Evolutionary conservation across 1,284 basidiomycete genomes (phyloP), one percentile per base, ranked within the genome.

Genomic region (Rhodotorula sp.): DNA sequence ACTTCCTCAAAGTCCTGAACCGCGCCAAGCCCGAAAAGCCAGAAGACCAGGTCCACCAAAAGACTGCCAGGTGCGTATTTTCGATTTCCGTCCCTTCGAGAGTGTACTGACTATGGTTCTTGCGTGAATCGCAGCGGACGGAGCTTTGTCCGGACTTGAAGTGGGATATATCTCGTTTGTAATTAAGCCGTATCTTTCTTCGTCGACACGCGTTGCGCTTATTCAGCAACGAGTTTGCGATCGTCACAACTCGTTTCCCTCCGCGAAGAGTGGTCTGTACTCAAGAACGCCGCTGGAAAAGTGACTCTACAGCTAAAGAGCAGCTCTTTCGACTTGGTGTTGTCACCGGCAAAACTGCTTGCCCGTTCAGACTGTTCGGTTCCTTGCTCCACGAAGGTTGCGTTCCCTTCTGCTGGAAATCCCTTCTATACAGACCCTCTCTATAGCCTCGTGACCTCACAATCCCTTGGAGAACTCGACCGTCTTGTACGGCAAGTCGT

Each of bases 1-100:
- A 98, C 82, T 99, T 99, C 85, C 89, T 97, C 83, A 99, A 99
- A 84, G 89, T 99, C 62, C 84, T 99, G 78, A 99, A 99, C 81
- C 85, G 97, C 62, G 95, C 97, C n/a, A 99, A 99, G 86, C 91
- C 91, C 49, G 97, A 99, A 79, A 79, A 58, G 68, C 71, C 59
- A 2, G 66, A 67, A 1, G 76, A 70, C 58, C 73, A 66, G 34
- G 85, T 87, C 14, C 87, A 86, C 81, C 86, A 91, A 79, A 98
- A 93, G 86, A 99, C 97, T 26, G 93, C 91, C 38, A 93, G 62
- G 70, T 71, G n/a, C 59, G 70, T 59, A 4, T 10, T 2, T 4
- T 1, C 6, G 31, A 2, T 31, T 10, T 10, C 21, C 49, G 3
- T 16, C 10, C 5, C 18, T 12, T 8, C 16, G 48, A 7, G 18